Base-by-base conservation (phyloP, 2,329 filamentous ascomycete genomes). In the Cadophora luteo-olivacea region DNA sequence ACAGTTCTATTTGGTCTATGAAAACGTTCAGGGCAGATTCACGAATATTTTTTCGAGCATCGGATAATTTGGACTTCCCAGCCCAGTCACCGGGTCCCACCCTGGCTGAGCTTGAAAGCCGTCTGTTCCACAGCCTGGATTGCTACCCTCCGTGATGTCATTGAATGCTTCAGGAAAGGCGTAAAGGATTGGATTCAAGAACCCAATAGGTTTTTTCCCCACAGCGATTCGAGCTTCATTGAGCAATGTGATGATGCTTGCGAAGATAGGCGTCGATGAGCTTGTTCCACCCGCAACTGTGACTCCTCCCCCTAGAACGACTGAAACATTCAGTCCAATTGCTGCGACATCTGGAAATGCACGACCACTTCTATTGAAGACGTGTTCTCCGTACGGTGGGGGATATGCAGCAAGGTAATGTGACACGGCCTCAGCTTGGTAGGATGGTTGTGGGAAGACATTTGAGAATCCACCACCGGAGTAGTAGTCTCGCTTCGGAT, bases 251-350 rank as follows among this genome's bases (percentile, higher is more conserved):
- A 91, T 80, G 62, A 91, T 81, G 9, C 83, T 84, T 0, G 85
- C 84, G 25, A 86, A 85, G 0, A 87, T 80, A 0, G 90, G 90
- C 0, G 85, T 79, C 0, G 87, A 84, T 3, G 75, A 72, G 4
- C 70, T 73, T 1, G 76, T 76, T 9, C 76, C 75, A 11, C 72
- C 72, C 45, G 73, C 70, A 1, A 68, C 63, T 4, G 48, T 49
- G 14, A 71, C 68, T 12, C 68, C 57, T 12, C 70, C 71, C n/a
- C 70, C 64, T 22, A 72, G 61, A 45, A 73, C 71, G 14, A 68
- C 65, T 2, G 71, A 69, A n/a, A 74, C 60, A 22, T 73, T 72
- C 29, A 68, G 64, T 22, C 69, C 72, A 19, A 73, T 71, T 11
- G 73, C 75, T 1, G 72, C 60, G 25, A 77, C 70, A 57, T 77